phyloP scores from a whole-genome alignment of 2,329 filamentous ascomycete species.

The Exophiala calicioides region DNA sequence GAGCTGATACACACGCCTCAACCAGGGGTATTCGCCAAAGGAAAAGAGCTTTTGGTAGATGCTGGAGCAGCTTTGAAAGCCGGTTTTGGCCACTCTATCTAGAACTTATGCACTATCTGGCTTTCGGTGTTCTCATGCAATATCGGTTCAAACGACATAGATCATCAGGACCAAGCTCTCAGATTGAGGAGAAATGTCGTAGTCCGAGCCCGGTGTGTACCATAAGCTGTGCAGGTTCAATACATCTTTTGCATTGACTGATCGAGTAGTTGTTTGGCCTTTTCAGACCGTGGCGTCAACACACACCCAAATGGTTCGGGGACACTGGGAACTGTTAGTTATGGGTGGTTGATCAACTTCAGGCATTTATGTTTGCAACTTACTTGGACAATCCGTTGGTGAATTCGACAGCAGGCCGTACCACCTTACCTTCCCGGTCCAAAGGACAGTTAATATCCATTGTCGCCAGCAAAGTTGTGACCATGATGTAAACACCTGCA shows the following conservation, averaged over 20 bases:
- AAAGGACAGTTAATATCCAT: slow-evolving; percentile 16
- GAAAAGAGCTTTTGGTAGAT: slow-evolving; percentile 1
- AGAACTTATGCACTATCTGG: too few relatives aligned
- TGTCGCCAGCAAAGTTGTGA: slow-evolving; percentile 50
- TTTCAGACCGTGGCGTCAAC: slow-evolving; percentile 3
- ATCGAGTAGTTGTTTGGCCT: background rate
- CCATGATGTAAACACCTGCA: slow-evolving; percentile 52
- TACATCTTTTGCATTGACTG: background rate
- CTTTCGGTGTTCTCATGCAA: too few relatives aligned
- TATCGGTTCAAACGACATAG: background rate
- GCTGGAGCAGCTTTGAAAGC: background rate
- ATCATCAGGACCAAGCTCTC: background rate
- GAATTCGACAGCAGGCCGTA: slow-evolving; percentile 28
- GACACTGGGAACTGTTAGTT: background rate
- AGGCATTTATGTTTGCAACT: background rate
- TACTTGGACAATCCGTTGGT: slow-evolving; percentile 9
- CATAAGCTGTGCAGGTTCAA: background rate
- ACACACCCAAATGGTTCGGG: slow-evolving; percentile 6
- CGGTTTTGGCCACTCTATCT: background rate
- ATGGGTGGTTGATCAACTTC: background rate
- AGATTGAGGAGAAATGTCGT: too few relatives aligned
- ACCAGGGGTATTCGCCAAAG: slow-evolving; percentile 2
- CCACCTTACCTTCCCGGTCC: slow-evolving; percentile 43
- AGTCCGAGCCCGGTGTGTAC: too few relatives aligned
- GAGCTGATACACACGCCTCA: background rate